phyloP scores from a whole-genome alignment of 1,284 basidiomycete species.

The Melampsora occidentalis region DNA sequence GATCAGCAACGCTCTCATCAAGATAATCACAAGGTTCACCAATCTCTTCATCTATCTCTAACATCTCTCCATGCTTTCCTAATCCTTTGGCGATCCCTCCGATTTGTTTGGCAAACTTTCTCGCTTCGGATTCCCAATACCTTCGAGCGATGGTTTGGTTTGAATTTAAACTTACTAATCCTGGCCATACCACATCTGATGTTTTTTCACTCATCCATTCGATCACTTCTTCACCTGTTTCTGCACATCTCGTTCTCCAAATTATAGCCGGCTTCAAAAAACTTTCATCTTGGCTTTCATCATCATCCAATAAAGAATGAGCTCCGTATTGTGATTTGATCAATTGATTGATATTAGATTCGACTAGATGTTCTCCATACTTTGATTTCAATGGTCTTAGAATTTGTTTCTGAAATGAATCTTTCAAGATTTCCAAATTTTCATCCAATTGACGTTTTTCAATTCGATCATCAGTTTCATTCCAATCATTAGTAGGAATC shows the following conservation, averaged over 20 bases:
- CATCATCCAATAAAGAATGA: no score
- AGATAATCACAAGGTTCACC: neutral
- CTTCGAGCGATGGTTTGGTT: neutral
- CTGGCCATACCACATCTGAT: conserved; percentile 33
- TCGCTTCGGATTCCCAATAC: conserved; percentile 33
- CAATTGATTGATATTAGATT: neutral
- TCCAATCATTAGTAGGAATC: conserved; percentile 32
- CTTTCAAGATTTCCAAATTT: conserved; percentile 12
- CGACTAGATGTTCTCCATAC: conserved; percentile 16
- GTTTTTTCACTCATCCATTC: conserved; percentile 43
- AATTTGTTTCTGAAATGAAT: conserved; percentile 20
- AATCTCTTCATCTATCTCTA: neutral
- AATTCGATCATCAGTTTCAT: conserved; percentile 8
- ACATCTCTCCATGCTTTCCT: conserved; percentile 22
- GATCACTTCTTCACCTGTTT: conserved; percentile 2
- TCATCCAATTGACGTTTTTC: conserved; percentile 13
- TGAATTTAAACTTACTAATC: conserved; percentile 20
- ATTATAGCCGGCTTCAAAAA: conserved; percentile 24
- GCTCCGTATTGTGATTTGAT: neutral
- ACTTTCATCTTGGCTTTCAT: neutral
- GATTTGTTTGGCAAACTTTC: neutral
- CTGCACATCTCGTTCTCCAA: conserved; percentile 11
- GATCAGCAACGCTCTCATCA: neutral
- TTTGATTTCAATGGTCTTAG: conserved; percentile 1
- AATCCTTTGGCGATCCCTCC: conserved; percentile 25